A percentile compares a stretch with the other conserved stretches of the same genome.
Conservation (phyloP, 148 eudicot species). For the Rhododendron kiyosumense region DNA sequence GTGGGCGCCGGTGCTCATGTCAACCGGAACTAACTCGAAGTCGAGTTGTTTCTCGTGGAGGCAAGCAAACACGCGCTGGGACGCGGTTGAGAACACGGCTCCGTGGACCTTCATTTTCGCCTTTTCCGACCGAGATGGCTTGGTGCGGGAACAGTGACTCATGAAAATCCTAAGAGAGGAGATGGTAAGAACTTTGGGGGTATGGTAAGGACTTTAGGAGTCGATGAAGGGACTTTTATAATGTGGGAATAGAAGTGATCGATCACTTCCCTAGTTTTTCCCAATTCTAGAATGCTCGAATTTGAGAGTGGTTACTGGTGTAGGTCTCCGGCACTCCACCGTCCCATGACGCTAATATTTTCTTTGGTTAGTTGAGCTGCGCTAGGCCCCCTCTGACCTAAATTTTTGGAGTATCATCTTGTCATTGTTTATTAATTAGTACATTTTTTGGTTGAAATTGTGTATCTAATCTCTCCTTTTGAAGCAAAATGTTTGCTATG, state of each 20-base stretch:
- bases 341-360: neutral
- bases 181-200: neutral
- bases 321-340: neutral
- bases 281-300: too few relatives aligned
- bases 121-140: neutral
- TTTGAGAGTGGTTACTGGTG: neutral
- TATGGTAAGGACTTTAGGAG: neutral
- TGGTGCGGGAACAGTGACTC: too few relatives aligned
- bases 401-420: too few relatives aligned
- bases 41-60: constrained; percentile 36
- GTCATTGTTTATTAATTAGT: too few relatives aligned
- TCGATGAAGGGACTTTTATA: neutral
- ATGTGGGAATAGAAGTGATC: neutral
- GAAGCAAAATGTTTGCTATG: too few relatives aligned
- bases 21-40: constrained; percentile 33
- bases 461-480: too few relatives aligned
- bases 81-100: constrained; percentile 14
- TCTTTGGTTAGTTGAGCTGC: neutral
- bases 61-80: constrained; percentile 24
- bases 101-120: constrained; percentile 2
- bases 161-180: neutral
- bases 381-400: too few relatives aligned
- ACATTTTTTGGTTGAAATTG: too few relatives aligned
- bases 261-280: too few relatives aligned
- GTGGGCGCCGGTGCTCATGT: constrained; percentile 30